These are phyloP conservation scores for Aureobasidium sp. DNA, from an alignment of 2,329 filamentous ascomycete genomes.

Conservation along the genomic window DNA sequence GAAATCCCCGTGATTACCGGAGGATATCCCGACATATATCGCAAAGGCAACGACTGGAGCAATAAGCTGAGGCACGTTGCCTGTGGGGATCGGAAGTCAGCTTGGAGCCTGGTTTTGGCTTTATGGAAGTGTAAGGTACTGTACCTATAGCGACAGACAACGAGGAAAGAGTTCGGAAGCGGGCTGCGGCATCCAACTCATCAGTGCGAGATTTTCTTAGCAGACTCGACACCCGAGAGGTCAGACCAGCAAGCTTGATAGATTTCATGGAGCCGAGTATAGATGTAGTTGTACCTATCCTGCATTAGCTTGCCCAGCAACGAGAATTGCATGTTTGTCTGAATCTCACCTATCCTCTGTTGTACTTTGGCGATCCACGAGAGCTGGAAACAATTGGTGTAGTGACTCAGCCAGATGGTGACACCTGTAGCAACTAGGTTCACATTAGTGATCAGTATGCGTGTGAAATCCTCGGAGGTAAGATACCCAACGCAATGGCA, in stretches of 20 bases:
- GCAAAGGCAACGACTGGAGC: slow-evolving; percentile 17
- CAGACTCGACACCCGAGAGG: background rate
- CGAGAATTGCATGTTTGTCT: slow-evolving; percentile 15
- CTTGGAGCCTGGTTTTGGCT: no score
- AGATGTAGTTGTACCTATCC: slow-evolving; percentile 20
- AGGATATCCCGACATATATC: slow-evolving; percentile 1
- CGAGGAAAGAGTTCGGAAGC: slow-evolving; percentile 1
- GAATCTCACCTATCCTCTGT: slow-evolving; percentile 19
- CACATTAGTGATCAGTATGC: background rate
- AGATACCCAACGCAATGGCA: slow-evolving; percentile 5
- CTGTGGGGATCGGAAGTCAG: slow-evolving; percentile 4
- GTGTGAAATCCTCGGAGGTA: background rate
- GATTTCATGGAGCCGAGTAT: slow-evolving; percentile 19
- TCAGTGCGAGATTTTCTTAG: background rate
- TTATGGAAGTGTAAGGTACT: no score
- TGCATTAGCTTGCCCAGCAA: background rate
- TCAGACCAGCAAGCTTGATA: slow-evolving; percentile 17
- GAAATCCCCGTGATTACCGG: background rate
- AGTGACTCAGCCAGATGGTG: slow-evolving; percentile 4
- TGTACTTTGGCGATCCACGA: slow-evolving; percentile 15
- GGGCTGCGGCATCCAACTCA: slow-evolving; percentile 3
- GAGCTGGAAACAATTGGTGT: slow-evolving; percentile 9
- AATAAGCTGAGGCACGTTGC: slow-evolving; percentile 15
- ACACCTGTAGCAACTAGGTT: background rate
- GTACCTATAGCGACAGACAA: background rate